Conservation (phyloP, 1,284 basidiomycete genomes). For the Pseudozyma sp. region DNA sequence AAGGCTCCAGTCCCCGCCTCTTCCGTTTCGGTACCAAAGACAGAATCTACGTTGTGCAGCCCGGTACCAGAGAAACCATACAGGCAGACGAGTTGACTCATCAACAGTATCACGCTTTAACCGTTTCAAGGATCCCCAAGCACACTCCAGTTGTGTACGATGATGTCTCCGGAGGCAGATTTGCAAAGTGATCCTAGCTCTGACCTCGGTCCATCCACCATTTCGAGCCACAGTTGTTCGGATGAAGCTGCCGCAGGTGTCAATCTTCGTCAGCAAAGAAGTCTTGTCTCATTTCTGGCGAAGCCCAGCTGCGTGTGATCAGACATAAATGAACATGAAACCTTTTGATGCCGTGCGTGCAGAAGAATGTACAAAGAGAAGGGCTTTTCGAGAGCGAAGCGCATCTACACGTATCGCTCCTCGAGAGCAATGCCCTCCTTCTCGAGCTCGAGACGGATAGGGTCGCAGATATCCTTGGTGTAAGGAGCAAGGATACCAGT, state of each 20-base stretch:
- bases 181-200: too few species aligned
- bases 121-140: neutral
- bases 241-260: too few species aligned
- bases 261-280: too few species aligned
- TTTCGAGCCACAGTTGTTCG: too few species aligned
- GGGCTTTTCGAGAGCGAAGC: neutral
- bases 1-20: neutral
- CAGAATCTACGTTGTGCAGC: neutral
- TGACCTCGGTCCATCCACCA: too few species aligned
- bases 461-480: constrained; percentile 75
- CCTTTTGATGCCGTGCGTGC: neutral
- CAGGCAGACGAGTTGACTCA: neutral
- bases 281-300: too few species aligned
- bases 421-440: constrained; percentile 67
- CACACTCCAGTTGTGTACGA: neutral
- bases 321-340: neutral
- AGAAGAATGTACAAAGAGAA: neutral
- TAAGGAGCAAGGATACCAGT: constrained; percentile 83
- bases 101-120: neutral
- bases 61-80: neutral
- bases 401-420: constrained; percentile 62
- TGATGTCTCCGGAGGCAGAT: neutral
- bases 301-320: neutral
- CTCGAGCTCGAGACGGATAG: constrained; percentile 65
- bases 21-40: neutral